A percentile compares a stretch with the other conserved stretches of the same genome.
Conservation (phyloP, 768 basidiomycete genomes). For the Amanita fuliginea region DNA sequence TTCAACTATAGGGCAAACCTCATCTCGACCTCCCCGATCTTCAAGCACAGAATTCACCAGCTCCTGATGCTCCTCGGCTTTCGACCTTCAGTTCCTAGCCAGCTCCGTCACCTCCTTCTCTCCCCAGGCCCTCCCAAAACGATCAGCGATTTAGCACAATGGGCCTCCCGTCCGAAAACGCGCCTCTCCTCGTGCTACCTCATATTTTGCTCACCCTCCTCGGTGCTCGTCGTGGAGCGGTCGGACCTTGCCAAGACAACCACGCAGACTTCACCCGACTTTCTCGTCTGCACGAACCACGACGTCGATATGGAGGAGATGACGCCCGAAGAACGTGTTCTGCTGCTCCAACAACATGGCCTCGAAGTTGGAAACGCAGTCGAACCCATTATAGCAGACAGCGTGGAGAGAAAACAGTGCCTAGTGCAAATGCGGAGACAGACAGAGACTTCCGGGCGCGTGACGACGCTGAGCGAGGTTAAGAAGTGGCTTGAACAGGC, state of each 20-base stretch:
- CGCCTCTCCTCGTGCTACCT: slow-evolving; percentile 23
- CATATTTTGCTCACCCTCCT: slow-evolving; percentile 22
- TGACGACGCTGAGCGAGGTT: slow-evolving; percentile 13
- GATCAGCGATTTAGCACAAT: slow-evolving; percentile 12
- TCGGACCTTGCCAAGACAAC: slow-evolving; percentile 17
- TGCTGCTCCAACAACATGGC: slow-evolving; percentile 8
- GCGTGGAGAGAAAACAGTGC: slow-evolving; percentile 21
- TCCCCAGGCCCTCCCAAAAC: slow-evolving; percentile 16
- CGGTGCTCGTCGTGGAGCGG: slow-evolving; percentile 24
- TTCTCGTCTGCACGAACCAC: slow-evolving; percentile 26
- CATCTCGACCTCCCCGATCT: slow-evolving; percentile 15
- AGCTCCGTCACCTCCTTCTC: slow-evolving; percentile 21
- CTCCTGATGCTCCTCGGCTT: slow-evolving; percentile 19
- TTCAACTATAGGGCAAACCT: slow-evolving; percentile 23
- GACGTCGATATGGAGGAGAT: slow-evolving; percentile 19
- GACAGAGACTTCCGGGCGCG: not conserved
- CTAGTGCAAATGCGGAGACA: slow-evolving; percentile 14
- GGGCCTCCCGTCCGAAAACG: slow-evolving; percentile 9
- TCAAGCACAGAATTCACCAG: slow-evolving; percentile 19
- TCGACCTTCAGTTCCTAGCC: slow-evolving; percentile 20
- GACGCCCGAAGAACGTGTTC: slow-evolving; percentile 12
- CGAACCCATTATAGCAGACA: slow-evolving; percentile 15
- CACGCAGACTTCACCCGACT: slow-evolving; percentile 12
- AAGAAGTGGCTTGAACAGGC: slow-evolving; percentile 20
- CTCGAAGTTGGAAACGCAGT: slow-evolving; percentile 11